phyloP scores from a whole-genome alignment of 2,329 filamentous ascomycete genomes.

The Pezicula carpinea region DNA sequence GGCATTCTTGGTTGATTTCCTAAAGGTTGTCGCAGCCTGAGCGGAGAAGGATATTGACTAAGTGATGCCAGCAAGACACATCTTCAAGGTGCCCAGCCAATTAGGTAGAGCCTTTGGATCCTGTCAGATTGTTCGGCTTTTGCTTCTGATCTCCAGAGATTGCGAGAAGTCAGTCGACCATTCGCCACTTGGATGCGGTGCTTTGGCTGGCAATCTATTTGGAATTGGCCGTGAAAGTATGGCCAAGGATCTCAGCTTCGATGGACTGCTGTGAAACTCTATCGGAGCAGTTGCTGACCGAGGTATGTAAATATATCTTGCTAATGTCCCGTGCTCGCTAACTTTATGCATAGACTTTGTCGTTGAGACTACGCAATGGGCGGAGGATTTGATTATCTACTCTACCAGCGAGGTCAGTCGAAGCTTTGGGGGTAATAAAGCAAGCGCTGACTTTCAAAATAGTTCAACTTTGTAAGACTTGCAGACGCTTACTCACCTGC shows the following conservation, averaged over 20 bases:
- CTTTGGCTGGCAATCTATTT: slow-evolving; percentile 78
- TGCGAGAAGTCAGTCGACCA: slow-evolving; percentile 74
- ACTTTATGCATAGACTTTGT: slow-evolving; percentile 62
- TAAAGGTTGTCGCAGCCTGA: slow-evolving; percentile 63
- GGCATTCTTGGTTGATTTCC: slow-evolving; percentile 59
- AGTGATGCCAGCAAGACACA: slow-evolving; percentile 86
- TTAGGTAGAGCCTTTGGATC: slow-evolving; percentile 80
- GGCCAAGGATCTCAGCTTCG: slow-evolving; percentile 76
- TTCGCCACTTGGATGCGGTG: slow-evolving; percentile 37
- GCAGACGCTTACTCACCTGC: slow-evolving; percentile 79
- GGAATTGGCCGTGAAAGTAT: slow-evolving; percentile 75
- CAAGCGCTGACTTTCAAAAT: slow-evolving; percentile 25
- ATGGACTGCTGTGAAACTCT: slow-evolving; percentile 69
- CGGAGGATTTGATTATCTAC: slow-evolving; percentile 85
- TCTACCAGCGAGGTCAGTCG: slow-evolving; percentile 43
- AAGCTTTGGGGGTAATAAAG: background rate
- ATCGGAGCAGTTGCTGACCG: slow-evolving; percentile 69
- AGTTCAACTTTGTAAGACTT: slow-evolving; percentile 71
- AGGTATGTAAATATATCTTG: background rate
- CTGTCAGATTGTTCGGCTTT: slow-evolving; percentile 71
- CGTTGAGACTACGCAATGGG: slow-evolving; percentile 76
- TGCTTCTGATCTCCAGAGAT: slow-evolving; percentile 67
- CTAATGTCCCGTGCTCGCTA: background rate
- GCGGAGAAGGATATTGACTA: slow-evolving; percentile 72
- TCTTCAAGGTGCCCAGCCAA: slow-evolving; percentile 74